phyloP scores from a whole-genome alignment of 2,329 filamentous ascomycete species.

The Ophiosphaerella narmari region DNA sequence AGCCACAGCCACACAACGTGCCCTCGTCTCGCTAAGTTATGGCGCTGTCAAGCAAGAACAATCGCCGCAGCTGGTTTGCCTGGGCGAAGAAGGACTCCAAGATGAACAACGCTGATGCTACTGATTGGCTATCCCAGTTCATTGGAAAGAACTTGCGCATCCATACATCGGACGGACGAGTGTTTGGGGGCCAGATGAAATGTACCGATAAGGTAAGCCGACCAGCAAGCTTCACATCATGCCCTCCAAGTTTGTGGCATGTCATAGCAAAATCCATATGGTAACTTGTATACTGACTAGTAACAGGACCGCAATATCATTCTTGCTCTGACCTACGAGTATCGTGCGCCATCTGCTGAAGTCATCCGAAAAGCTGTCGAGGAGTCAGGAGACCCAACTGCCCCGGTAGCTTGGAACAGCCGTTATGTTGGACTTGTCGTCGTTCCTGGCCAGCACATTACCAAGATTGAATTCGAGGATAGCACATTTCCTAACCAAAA shows the following conservation, averaged over 20 bases:
- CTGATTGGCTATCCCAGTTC: constrained; percentile 65
- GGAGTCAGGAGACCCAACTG: constrained; percentile 51
- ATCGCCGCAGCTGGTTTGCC: constrained; percentile 25
- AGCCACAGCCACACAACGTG: constrained; percentile 16
- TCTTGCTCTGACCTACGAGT: constrained; percentile 84
- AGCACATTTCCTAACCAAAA: constrained; percentile 30
- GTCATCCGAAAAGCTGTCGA: constrained; percentile 46
- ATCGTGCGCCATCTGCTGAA: constrained; percentile 68
- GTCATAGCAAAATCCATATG: background rate
- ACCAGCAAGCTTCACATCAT: background rate
- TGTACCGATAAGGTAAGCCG: constrained; percentile 84
- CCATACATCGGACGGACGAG: constrained; percentile 78
- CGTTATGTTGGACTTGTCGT: constrained; percentile 89
- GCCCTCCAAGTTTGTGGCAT: background rate
- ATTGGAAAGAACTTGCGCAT: constrained; percentile 80
- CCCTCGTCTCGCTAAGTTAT: constrained; percentile 12
- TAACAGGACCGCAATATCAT: constrained; percentile 84
- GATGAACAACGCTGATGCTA: constrained; percentile 60
- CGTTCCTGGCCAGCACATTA: constrained; percentile 83
- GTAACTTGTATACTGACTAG: constrained; percentile 1
- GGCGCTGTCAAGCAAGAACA: constrained; percentile 11
- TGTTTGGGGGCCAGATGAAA: constrained; percentile 90
- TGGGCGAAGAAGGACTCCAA: constrained; percentile 15
- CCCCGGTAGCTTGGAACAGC: constrained; percentile 72
- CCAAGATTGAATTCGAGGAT: constrained; percentile 86